Conservation (phyloP, 441 rosid genomes). For the Viola pubescens region DNA sequence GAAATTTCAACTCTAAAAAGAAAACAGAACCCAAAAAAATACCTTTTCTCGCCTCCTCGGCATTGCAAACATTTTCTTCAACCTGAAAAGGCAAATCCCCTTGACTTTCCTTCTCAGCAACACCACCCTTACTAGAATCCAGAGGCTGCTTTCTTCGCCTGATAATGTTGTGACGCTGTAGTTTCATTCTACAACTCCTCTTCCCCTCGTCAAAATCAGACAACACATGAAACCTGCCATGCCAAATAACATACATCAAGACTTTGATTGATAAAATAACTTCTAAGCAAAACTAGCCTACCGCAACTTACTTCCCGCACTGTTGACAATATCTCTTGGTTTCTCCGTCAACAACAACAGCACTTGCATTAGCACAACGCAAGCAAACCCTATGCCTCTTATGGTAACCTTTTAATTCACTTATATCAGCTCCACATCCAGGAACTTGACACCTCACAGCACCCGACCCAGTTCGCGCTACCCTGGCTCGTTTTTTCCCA, state of each 20-base stretch:
- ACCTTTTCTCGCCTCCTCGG: constrained; percentile 71
- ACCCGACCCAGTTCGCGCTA: constrained; percentile 29
- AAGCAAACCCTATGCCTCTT: constrained; percentile 80
- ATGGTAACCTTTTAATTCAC: constrained; percentile 92
- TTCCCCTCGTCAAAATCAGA: constrained; percentile 87
- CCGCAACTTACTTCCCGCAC: constrained; percentile 79
- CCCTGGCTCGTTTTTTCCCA: constrained; percentile 53
- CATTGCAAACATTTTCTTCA: constrained; percentile 28
- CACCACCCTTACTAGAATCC: constrained; percentile 28
- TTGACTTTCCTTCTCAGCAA: constrained; percentile 30
- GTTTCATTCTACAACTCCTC: constrained; percentile 80
- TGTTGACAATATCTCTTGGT: constrained; percentile 93
- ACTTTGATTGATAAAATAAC: background rate
- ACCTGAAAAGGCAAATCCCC: constrained; percentile 32
- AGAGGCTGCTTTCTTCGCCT: constrained; percentile 65
- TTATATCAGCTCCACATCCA: constrained; percentile 72
- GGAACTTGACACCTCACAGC: constrained; percentile 64
- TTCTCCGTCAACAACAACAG: constrained; percentile 59
- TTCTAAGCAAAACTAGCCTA: too few relatives aligned
- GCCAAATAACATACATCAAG: constrained; percentile 13
- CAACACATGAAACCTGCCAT: constrained; percentile 71
- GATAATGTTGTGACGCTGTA: constrained; percentile 82
- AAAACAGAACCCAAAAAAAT: background rate
- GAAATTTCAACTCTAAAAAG: background rate
- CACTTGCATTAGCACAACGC: constrained; percentile 63